Base-by-base conservation (phyloP, 2,329 filamentous ascomycete species). In the Celoporthe dispersa region DNA sequence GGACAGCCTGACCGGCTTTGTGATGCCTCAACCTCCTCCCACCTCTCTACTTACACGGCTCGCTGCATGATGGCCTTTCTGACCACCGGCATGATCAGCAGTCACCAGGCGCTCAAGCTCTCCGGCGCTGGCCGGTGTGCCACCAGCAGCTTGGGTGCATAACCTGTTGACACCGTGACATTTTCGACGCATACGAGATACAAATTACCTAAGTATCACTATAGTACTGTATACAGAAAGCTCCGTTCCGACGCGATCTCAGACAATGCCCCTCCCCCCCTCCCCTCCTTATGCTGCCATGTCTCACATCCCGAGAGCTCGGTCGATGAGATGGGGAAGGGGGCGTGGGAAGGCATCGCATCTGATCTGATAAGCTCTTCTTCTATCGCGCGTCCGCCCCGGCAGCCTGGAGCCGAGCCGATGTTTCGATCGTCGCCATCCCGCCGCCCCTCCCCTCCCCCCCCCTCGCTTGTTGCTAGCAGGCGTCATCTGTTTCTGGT, bases 1-100 rank as follows among this genome's bases (percentile, higher is more conserved):
- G 33, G 59, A n/a, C 59, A 16, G n/a, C 59, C 59, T 61, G 59
- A 22, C 59, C 33, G 59, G 59, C 59, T 37, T 61, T 33, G 59
- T 48, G 59, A 61, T 61, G 33, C 11, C 59, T 25, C 33, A 39
- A 37, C 33, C 19, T 61, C 28, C 8, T 11, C 22, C 19, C 22
- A n/a, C 19, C 44, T 48, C 44, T 48, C 33, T 25, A 11, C 33
- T 37, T 12, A 2, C 19, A 37, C 59, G 8, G n/a, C 33, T 8
- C 12, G 19, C 28, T 61, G 59, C 33, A 35, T 48, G 44, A 48
- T n/a, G 44, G 44, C 22, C 44, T 22, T n/a, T 48, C 44, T 48
- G 44, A n/a, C 44, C 44, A n/a, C 19, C 44, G 44, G n/a, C 11
- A n/a, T 6, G 22, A n/a, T 48, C n/a, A 16, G 3, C 33, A 25